These are phyloP conservation scores for Epichloe uncinata DNA, from an alignment of 2,329 filamentous ascomycete genomes.

Conservation along the genomic window DNA sequence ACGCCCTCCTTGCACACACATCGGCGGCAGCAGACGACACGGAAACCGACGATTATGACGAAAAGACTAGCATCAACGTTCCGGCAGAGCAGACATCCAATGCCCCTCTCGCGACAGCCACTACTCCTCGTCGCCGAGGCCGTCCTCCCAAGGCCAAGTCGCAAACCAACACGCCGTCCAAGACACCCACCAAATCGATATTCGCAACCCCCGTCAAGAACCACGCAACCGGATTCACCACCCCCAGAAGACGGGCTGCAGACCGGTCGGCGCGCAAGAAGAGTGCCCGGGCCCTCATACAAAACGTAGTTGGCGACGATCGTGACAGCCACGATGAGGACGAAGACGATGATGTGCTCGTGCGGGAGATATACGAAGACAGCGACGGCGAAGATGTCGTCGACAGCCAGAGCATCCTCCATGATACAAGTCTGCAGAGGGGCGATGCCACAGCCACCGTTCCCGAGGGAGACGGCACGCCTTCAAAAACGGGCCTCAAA, in stretches of 20 bases:
- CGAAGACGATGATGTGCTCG: slow-evolving; percentile 8
- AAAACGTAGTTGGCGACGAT: slow-evolving; percentile 52
- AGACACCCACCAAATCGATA: slow-evolving; percentile 12
- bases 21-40: slow-evolving; percentile 2
- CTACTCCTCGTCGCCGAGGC: slow-evolving; percentile 19
- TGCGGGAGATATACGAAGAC: slow-evolving; percentile 27
- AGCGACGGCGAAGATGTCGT: slow-evolving; percentile 66
- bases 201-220: slow-evolving; percentile 29
- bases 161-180: slow-evolving; percentile 18
- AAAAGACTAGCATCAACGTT: neutral
- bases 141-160: slow-evolving; percentile 17
- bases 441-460: slow-evolving; percentile 12
- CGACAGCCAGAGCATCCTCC: slow-evolving; percentile 26
- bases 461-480: slow-evolving; percentile 19
- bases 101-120: slow-evolving; percentile 11
- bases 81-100: neutral
- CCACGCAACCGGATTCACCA: slow-evolving; percentile 26
- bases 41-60: slow-evolving; percentile 3
- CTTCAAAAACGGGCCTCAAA: slow-evolving; percentile 24
- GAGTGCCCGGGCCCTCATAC: slow-evolving; percentile 63
- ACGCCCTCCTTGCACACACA: neutral
- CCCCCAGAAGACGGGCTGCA: slow-evolving; percentile 55
- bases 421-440: slow-evolving; percentile 23
- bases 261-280: slow-evolving; percentile 81
- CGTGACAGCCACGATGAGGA: slow-evolving; percentile 58